Base-by-base conservation (phyloP, 2,329 filamentous ascomycete genomes). In the Fusarium caatingaense region DNA sequence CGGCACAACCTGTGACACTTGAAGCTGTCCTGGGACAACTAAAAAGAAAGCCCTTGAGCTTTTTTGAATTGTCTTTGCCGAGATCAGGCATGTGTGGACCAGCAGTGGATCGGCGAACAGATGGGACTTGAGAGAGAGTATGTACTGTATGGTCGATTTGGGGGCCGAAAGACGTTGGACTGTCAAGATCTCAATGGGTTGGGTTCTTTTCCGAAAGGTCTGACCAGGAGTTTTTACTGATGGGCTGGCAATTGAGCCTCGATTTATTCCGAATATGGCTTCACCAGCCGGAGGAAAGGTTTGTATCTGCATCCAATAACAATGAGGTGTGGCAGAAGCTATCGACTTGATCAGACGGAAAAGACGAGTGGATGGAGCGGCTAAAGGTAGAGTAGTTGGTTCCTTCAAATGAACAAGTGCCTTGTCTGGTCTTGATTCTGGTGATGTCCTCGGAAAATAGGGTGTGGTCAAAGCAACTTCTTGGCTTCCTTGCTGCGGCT, bases 381-480 rank as follows among this genome's bases (percentile, higher is more conserved):
- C 59, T 72, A 68, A 68, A 41, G 25, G 47, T 42, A 60, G 50
- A 37, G 50, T 48, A 46, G 40, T 18, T 27, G 41, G 51, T 46
- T 46, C 54, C 47, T 64, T 50, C 23, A 55, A 55, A 47, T 42
- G 41, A 61, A 57, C 54, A 42, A 45, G 15, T 41, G 9, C 15
- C 25, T 28, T 46, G 51, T 45, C 37, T 56, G 23, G 32, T 57
- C 53, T 68, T 40, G 49, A 44, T 55, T 68, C 53, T 68, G 64
- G 21, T 28, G 40, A 50, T 47, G 48, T 51, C 37, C 46, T 73
- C 55, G 50, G 28, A 45, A 61, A 69, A 72, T 68, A 74, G 72
- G 66, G 72, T 74, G 70, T 74, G 70, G 68, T 65, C 73, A 64
- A 74, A 72, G 73, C 72, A 72, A 64, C 59, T 58, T 54, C 46